Base-by-base conservation (phyloP, 2,329 filamentous ascomycete genomes). In the Penicillium sp. region DNA sequence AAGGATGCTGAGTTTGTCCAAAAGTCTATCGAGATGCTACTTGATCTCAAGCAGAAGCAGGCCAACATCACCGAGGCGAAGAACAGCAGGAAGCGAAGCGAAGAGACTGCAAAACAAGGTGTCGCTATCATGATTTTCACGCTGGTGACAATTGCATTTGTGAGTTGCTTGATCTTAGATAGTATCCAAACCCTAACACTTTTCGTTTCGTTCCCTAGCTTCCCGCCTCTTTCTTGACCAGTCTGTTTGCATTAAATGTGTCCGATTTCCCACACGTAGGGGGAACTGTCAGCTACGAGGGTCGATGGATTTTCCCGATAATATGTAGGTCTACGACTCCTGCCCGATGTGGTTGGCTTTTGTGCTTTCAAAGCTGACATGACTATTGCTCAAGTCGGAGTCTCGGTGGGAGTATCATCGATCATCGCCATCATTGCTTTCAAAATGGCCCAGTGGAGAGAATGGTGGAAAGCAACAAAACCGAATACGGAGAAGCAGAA, bases 1-100 rank as follows among this genome's bases (percentile, higher is more conserved):
- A 45, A 50, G 20, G 58, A 62, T 7, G 58, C 60, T 1, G 49
- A 59, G 5, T 47, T 38, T 8, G 56, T 59, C 7, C 62, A 61
- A 35, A 33, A 59, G 2, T 47, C 46, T 9, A 24, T 47, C 12
- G 46, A 47, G 6, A 18, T 21, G 7, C 11, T 47, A 12, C 14
- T 47, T 8, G 46, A 47, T 12, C 28, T 48, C 16, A 48, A 48
- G 46, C 46, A 48, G 46, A 48, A 48, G 16, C 46, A 48, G 2
- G 46, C 46, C 12, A 33, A 48, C 26, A 48, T 48, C 24, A 48
- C 8, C 16, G 24, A 48, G 11, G 24, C 46, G 8, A 48, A 48
- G 8, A 30, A 26, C 23, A 30, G 24, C 7, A 16, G 46, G 6
- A 21, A 48, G 30, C 46, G 20, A 20, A 48, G 46, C 46, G 24